phyloP scores from a whole-genome alignment of 164 flowering plant genomes.

The Echeveria elegans region DNA sequence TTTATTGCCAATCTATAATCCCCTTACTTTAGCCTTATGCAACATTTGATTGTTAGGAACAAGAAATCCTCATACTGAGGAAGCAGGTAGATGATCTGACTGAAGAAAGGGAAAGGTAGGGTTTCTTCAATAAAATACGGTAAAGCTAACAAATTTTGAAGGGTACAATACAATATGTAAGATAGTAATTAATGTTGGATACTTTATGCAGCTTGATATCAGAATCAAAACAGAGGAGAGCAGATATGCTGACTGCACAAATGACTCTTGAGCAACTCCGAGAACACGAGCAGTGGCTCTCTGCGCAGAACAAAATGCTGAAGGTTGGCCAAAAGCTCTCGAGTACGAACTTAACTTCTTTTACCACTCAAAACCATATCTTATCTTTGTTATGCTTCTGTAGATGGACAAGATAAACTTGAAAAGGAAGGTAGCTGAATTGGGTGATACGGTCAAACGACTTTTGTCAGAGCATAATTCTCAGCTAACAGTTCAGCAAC shows the following conservation, averaged over 20 bases:
- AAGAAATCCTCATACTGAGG: constrained; percentile 42
- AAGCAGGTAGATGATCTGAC: constrained; percentile 38
- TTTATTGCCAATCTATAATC: background rate
- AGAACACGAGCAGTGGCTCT: constrained; percentile 57
- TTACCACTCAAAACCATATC: background rate
- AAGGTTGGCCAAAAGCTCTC: constrained; percentile 33
- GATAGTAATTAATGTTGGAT: background rate
- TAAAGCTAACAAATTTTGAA: background rate
- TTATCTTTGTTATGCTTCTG: constrained; percentile 5
- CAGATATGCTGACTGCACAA: constrained; percentile 36
- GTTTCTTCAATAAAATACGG: background rate
- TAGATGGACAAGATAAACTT: constrained; percentile 63
- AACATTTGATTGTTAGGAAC: constrained; percentile 33
- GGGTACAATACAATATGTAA: background rate
- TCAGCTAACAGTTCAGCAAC: constrained; percentile 25
- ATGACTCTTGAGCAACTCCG: constrained; percentile 44
- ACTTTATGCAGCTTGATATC: constrained; percentile 34
- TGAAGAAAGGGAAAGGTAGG: constrained; percentile 65
- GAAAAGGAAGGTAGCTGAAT: constrained; percentile 41
- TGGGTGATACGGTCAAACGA: constrained; percentile 54
- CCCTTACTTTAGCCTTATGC: constrained; percentile 5
- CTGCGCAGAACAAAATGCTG: constrained; percentile 73
- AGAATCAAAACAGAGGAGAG: constrained; percentile 35
- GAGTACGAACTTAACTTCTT: background rate
- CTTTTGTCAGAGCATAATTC: constrained; percentile 23